phyloP scores from a whole-genome alignment of 2,329 filamentous ascomycete genomes.

The Penicillium expansum region DNA sequence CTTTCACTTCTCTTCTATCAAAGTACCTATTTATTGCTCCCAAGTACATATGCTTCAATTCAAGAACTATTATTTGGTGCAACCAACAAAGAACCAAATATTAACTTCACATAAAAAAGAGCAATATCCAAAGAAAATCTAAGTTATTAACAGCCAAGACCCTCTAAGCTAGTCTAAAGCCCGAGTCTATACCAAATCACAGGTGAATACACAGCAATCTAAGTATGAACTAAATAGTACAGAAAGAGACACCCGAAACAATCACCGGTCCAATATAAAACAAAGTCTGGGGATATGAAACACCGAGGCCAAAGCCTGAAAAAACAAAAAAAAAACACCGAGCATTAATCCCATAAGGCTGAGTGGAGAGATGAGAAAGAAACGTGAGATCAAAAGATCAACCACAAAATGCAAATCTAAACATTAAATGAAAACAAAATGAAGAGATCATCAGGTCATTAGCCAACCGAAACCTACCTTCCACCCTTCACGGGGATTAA shows the following conservation, averaged over 20 bases:
- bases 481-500: background rate
- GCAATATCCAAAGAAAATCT: background rate
- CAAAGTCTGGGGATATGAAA: background rate
- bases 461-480: background rate
- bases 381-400: background rate
- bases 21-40: background rate
- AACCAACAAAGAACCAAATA: background rate
- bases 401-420: slow-evolving; percentile 5
- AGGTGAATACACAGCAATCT: background rate
- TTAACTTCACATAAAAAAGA: background rate
- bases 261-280: background rate
- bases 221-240: background rate
- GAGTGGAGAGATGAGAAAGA: slow-evolving; percentile 8
- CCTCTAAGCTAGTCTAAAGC: background rate
- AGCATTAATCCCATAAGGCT: background rate
- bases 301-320: background rate
- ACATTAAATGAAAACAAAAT: slow-evolving; percentile 1
- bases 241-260: background rate
- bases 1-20: background rate
- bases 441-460: slow-evolving; percentile 6
- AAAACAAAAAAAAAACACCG: background rate
- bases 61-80: background rate
- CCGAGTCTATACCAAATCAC: background rate
- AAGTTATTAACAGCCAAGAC: background rate
- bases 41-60: background rate